Base-by-base conservation (phyloP, 1,284 basidiomycete species). In the Papiliotrema nemorosa region DNA sequence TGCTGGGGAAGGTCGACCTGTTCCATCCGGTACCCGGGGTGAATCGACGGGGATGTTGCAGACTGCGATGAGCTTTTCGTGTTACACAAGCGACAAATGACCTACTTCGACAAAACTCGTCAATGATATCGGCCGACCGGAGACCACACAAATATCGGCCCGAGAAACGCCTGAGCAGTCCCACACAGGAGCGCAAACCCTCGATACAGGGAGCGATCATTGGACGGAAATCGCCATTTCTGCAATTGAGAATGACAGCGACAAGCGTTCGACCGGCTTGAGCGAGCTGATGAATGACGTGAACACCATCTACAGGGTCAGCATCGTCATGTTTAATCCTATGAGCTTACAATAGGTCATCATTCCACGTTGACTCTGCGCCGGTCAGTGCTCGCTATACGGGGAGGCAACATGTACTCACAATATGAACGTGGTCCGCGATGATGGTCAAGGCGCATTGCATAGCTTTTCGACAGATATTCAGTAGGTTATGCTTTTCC, bases 281-380 rank as follows among this genome's bases (percentile, higher is more conserved):
- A 1, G 90, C 91, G 45, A 92, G 78, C 70, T 92, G 90, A 67
- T 93, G 90, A 42, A 92, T 92, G 53, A 92, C 89, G 69, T 92
- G 89, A 1, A 92, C 89, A 4, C 90, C 90, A 69, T 90, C 88
- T 90, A 51, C 25, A 31, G 27, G n/a, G n/a, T 43, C 42, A 53
- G 38, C 22, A 2, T 21, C 16, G 20, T 21, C 18, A 4, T 24
- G 16, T 16, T 21, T 2, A 24, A 26, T 25, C 21, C 40, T 31
- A 14, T 24, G 25, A 22, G 79, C 87, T 74, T 63, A 90, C 87
- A 92, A 67, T 91, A 92, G 6, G 90, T 91, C 89, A 93, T 91
- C 65, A 92, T 75, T 14, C 89, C 89, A 67, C 89, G 86, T 68
- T 76, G 74, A 47, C 71, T 74, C 68, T 70, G 58, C 18, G 16